Base-by-base conservation (phyloP, 106 monocot genomes). In the Apostasia ramifera region DNA sequence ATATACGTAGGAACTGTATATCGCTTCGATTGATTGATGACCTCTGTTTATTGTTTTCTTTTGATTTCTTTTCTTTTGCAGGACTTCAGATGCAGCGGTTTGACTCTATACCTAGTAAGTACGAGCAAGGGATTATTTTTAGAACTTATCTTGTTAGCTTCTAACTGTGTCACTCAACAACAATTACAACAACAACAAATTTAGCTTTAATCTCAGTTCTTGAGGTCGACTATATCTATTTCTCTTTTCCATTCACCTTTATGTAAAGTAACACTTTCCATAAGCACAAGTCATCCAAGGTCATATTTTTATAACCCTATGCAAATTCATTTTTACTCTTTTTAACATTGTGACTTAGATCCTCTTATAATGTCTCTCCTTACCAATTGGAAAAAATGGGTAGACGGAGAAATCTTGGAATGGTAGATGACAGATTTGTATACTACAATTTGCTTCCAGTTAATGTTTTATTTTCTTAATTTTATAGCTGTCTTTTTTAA, bases 41-140 rank as follows among this genome's bases (percentile, higher is more conserved):
- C 0, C 8, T 9, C 41, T 54, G n/a, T 26, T 26, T 44, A 26
- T 55, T 59, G 39, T 8, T 49, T 2, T 54, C 44, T 63, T 63
- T 78, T 38, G 38, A 8, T 47, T 70, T 6, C 3, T 63, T 53
- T 71, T 26, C 5, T 57, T 69, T 69, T 66, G 42, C 67, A 95
- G 95, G 95, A 26, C 84, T 91, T 63, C 95, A 91, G 79, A 84
- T 78, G 76, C 95, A 91, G 79, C 78, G 83, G 76, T 41, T 41
- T 9, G 42, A 53, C 38, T 50, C 77, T 69, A 74, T 82, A 58
- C 79, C 88, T 53, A 95, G 95, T 95, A 86, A 82, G 91, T 48
- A 3, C 58, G 4, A 11, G 50, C 44, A 9, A 43, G 46, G 13
- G 38, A 57, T 57, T n/a, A 26, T 6, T 5, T 15, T 0, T 57